Percentiles rank a stretch among this genome's conserved stretches.
phyloP scores from a whole-genome alignment of 352 stramenopile species.

The Pilasporangium apinafurcum region DNA sequence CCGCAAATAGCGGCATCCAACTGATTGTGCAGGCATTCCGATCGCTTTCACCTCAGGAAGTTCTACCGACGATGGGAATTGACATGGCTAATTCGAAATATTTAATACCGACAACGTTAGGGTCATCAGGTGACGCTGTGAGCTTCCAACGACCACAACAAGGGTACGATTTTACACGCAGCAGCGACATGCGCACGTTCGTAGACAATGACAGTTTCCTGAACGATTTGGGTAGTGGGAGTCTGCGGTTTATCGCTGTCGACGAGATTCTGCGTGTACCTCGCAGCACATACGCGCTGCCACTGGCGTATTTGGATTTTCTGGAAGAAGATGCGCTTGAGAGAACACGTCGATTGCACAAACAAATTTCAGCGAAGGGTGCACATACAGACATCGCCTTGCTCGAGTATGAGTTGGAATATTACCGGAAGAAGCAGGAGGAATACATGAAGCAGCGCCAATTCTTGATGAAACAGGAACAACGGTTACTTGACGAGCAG shows the following conservation, averaged over 20 bases:
- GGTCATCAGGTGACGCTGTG: conserved; percentile 19
- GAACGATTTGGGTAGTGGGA: conserved; percentile 28
- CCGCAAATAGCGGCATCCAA: conserved; percentile 19
- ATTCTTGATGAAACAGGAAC: conserved; percentile 74
- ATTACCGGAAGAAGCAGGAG: conserved; percentile 59
- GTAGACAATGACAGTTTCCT: conserved; percentile 68
- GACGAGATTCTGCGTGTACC: conserved; percentile 78
- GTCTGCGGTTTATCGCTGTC: conserved; percentile 50
- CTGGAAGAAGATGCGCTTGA: conserved; percentile 59
- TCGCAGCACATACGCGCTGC: conserved; percentile 62
- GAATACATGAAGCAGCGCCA: conserved; percentile 74
- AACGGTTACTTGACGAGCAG: conserved; percentile 48
- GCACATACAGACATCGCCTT: conserved; percentile 18
- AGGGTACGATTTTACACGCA: conserved; percentile 10
- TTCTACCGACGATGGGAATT: conserved; percentile 52
- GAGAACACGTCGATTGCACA: conserved; percentile 43
- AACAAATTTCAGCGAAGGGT: conserved; percentile 20
- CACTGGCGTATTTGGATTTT: conserved; percentile 69
- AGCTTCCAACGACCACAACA: neutral
- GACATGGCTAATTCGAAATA: conserved; percentile 78
- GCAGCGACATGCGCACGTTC: conserved; percentile 29
- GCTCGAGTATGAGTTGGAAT: conserved; percentile 45
- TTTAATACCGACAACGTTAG: conserved; percentile 56
- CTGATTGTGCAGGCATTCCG: conserved; percentile 51
- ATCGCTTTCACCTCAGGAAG: conserved; percentile 31